Evolutionary conservation across 768 basidiomycete species (phyloP).

Genomic region (Mycena maculata): DNA sequence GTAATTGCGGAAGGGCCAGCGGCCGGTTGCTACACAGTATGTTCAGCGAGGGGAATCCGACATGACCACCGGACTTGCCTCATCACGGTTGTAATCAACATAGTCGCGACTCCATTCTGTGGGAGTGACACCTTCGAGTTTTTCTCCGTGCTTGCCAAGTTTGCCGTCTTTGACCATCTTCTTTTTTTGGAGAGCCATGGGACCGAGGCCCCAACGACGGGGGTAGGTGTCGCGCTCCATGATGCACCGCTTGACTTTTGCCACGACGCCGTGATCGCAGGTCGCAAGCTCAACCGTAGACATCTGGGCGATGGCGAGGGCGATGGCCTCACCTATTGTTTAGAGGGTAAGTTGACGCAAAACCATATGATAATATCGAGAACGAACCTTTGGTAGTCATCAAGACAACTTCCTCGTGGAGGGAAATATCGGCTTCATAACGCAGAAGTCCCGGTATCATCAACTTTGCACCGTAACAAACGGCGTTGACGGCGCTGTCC

Average conservation of each 20-base stretch:
- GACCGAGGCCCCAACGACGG: slow-evolving; percentile 98
- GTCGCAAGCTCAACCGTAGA: slow-evolving; percentile 97
- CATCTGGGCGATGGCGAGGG: slow-evolving; percentile 96
- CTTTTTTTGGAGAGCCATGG: slow-evolving; percentile 96
- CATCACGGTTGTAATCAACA: slow-evolving; percentile 88
- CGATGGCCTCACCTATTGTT: slow-evolving; percentile 85
- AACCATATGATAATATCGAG: neutral
- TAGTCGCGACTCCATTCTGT: slow-evolving; percentile 93
- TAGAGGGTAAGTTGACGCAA: slow-evolving; percentile 22
- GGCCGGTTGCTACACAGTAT: slow-evolving; percentile 47
- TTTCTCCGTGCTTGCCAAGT: slow-evolving; percentile 94
- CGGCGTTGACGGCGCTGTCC: slow-evolving; percentile 98
- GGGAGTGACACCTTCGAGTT: slow-evolving; percentile 88
- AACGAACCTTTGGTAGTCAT: slow-evolving; percentile 96
- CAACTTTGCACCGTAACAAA: slow-evolving; percentile 99
- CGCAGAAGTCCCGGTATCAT: slow-evolving; percentile 99
- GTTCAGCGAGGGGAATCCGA: slow-evolving; percentile 29
- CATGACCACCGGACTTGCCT: slow-evolving; percentile 39
- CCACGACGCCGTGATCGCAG: slow-evolving; percentile 98
- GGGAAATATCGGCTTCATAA: slow-evolving; percentile 93
- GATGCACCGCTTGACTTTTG: slow-evolving; percentile 98
- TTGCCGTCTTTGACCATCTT: slow-evolving; percentile 98
- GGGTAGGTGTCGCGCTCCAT: slow-evolving; percentile 99
- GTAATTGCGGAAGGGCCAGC: slow-evolving; percentile 51
- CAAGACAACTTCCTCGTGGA: slow-evolving; percentile 95